These are phyloP conservation scores for Cryptococcus sp. DNA, from an alignment of 1,284 basidiomycete genomes.

Conservation along the genomic window DNA sequence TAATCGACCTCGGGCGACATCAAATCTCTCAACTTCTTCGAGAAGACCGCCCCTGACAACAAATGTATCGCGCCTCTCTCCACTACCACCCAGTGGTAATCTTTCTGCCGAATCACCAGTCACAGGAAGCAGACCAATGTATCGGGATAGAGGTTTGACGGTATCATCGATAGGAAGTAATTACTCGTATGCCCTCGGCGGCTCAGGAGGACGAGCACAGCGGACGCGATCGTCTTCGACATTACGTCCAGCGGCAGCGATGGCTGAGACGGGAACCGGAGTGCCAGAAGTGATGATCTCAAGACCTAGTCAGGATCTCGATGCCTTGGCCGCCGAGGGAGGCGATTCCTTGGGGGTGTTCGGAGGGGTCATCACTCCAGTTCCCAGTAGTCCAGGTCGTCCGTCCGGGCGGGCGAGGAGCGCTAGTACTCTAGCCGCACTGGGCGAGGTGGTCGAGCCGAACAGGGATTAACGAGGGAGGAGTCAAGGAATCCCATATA, in stretches of 20 bases:
- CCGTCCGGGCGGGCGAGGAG: constrained; percentile 7
- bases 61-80: constrained; percentile 28
- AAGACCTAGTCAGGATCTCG: background rate
- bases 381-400: background rate
- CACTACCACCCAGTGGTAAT: constrained; percentile 5
- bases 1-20: constrained; percentile 11
- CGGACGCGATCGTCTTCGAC: constrained; percentile 8
- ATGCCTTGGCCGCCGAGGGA: background rate
- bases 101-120: background rate
- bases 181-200: constrained; percentile 43
- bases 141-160: constrained; percentile 7
- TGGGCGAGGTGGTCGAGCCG: background rate
- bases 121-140: background rate
- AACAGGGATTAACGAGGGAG: background rate
- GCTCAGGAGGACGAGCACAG: constrained; percentile 44
- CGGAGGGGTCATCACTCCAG: background rate
- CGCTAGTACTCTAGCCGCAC: constrained; percentile 8
- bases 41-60: constrained; percentile 36
- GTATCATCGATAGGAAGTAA: constrained; percentile 2
- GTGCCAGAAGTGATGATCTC: background rate
- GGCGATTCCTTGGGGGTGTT: background rate
- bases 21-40: constrained; percentile 10
- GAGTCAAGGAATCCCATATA: background rate
- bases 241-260: too few species aligned
- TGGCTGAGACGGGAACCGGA: background rate